Conservation (phyloP, 345 rosid genomes). For the Pugionium dolabratum region DNA sequence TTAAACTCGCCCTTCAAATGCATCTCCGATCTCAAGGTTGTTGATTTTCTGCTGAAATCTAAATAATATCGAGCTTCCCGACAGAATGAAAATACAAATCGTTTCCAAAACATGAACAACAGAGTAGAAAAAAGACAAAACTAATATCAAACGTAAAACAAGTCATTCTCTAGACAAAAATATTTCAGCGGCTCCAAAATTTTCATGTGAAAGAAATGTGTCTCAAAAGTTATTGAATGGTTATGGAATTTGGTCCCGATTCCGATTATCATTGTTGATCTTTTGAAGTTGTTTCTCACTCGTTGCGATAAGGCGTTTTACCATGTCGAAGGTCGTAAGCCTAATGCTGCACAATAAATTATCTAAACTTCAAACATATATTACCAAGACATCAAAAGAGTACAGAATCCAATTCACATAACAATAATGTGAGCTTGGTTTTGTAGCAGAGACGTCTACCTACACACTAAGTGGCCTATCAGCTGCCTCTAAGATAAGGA, state of each 20-base stretch:
- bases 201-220: neutral
- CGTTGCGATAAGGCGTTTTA: slow-evolving; percentile 68
- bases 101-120: slow-evolving; percentile 1
- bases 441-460: slow-evolving; percentile 4
- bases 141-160: slow-evolving; percentile 4
- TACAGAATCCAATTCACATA: neutral
- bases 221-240: neutral
- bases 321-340: slow-evolving; percentile 86
- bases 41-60: neutral
- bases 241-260: slow-evolving; percentile 29
- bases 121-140: neutral
- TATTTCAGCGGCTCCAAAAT: slow-evolving; percentile 15
- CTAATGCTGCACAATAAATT: slow-evolving; percentile 70
- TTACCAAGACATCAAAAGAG: neutral
- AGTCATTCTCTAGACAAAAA: slow-evolving; percentile 3
- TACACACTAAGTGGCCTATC: too few species aligned
- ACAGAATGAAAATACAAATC: neutral
- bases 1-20: neutral
- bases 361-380: too few species aligned
- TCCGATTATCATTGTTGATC: slow-evolving; percentile 65
- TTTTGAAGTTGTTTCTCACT: slow-evolving; percentile 80
- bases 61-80: neutral
- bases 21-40: neutral
- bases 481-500: neutral
- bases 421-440: neutral